Base-by-base conservation (phyloP, 208 protist genomes). In the Plasmodiophora brassicae region DNA sequence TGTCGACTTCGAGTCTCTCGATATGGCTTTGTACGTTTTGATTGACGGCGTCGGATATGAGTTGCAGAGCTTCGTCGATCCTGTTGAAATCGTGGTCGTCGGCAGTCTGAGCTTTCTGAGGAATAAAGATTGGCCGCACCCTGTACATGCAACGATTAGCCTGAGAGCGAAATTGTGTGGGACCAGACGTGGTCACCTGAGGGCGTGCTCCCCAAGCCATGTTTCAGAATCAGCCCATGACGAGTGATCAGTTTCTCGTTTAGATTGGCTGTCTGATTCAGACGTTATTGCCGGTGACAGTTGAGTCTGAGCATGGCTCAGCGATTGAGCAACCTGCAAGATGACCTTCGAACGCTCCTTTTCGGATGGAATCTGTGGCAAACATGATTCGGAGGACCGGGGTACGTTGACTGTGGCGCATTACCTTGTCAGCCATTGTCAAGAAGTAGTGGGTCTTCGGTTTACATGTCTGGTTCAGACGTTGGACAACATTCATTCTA, bases 191-290 rank as follows among this genome's bases (percentile, higher is more conserved):
- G 32, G 32, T 5, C 41, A 78, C 65, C 65, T 5, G n/a, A 78
- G 65, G 65, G 65, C 65, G 65, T 78, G 65, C 65, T 78, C 65
- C n/a, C 65, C 65, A n/a, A 78, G 65, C 65, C 65, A 78, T 8
- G 65, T 78, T 38, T 78, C 65, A 14, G 5, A 32, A 32, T 32
- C 65, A 14, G n/a, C n/a, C n/a, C n/a, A n/a, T n/a, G n/a, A n/a
- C n/a, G n/a, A n/a, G n/a, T n/a, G n/a, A n/a, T n/a, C n/a, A n/a
- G n/a, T n/a, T n/a, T n/a, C n/a, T n/a, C n/a, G n/a, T n/a, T n/a
- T n/a, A n/a, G n/a, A n/a, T n/a, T n/a, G n/a, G n/a, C n/a, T n/a
- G n/a, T n/a, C n/a, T n/a, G n/a, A n/a, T n/a, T n/a, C n/a, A n/a
- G n/a, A 14, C 50, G 50, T 28, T 25, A 57, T 57, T 57, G 50